Conservation (phyloP, 2,329 filamentous ascomycete species). For the Cladosporium phlei region DNA sequence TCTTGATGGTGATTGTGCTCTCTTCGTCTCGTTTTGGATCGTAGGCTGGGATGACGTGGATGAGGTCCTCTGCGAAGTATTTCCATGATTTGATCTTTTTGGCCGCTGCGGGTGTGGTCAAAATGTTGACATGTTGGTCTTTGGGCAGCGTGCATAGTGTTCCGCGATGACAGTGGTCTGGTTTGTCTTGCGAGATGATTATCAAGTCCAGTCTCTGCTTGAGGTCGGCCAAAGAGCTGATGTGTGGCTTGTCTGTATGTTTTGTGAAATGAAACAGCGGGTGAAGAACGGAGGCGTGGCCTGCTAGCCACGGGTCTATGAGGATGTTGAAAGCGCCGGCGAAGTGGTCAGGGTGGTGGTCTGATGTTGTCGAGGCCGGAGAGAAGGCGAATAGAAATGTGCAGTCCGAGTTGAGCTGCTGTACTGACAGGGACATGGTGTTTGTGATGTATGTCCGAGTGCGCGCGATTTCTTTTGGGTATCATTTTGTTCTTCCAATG, state of each 20-base stretch:
- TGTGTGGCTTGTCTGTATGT: constrained; percentile 52
- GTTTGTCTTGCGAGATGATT: constrained; percentile 57
- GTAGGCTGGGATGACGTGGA: constrained; percentile 43
- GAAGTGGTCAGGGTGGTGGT: constrained; percentile 35
- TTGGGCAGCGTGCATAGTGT: constrained; percentile 61
- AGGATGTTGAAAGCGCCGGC: constrained; percentile 59
- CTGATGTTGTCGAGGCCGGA: constrained; percentile 37
- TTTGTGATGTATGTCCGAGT: no score
- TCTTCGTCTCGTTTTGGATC: constrained; percentile 33
- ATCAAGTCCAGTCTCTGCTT: constrained; percentile 52
- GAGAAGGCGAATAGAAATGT: constrained; percentile 62
- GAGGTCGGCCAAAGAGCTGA: constrained; percentile 54
- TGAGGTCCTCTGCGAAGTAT: constrained; percentile 54
- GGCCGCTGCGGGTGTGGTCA: constrained; percentile 62
- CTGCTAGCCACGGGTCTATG: constrained; percentile 66
- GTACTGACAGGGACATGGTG: constrained; percentile 60
- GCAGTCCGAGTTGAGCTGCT: constrained; percentile 60
- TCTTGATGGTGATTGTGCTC: constrained; percentile 46
- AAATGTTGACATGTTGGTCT: constrained; percentile 55
- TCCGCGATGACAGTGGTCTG: constrained; percentile 66
- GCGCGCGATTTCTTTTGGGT: no score
- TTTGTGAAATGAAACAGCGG: constrained; percentile 57
- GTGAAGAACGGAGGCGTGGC: constrained; percentile 56
- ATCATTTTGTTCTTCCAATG: no score
- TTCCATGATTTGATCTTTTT: constrained; percentile 63